Percentiles rank a stretch among this genome's conserved stretches.
Conservation (phyloP, 805 yeast species). For the Tetrapisispora phaffii region DNA sequence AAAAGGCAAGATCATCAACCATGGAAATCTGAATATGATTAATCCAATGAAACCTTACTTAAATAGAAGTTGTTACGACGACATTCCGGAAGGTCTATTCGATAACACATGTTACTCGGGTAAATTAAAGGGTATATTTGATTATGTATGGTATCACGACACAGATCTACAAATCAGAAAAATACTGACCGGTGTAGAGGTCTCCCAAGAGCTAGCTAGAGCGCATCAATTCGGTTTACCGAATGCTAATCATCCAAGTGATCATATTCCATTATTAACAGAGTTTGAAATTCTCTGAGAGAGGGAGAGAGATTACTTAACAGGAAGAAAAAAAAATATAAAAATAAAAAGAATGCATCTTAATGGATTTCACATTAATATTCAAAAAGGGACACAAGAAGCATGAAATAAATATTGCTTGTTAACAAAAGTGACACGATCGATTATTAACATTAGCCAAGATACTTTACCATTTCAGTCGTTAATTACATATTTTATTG, state of each 20-base stretch:
- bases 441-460: too few relatives aligned
- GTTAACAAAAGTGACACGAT: too few relatives aligned
- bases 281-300: constrained; percentile 24
- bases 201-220: constrained; percentile 18
- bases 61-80: constrained; percentile 28
- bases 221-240: constrained; percentile 38
- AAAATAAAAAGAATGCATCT: too few relatives aligned
- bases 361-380: too few relatives aligned
- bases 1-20: constrained; percentile 26
- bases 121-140: constrained; percentile 43
- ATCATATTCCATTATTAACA: constrained; percentile 37
- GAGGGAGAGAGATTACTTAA: neutral
- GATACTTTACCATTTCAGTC: too few relatives aligned
- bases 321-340: neutral
- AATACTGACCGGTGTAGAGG: constrained; percentile 41
- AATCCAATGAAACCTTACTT: constrained; percentile 27
- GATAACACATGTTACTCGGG: constrained; percentile 40
- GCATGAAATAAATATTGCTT: too few relatives aligned
- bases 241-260: constrained; percentile 50
- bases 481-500: neutral
- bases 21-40: constrained; percentile 21
- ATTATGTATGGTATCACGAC: constrained; percentile 46
- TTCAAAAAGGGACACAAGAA: too few relatives aligned
- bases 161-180: constrained; percentile 33
- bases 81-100: constrained; percentile 23